phyloP scores from a whole-genome alignment of 2,329 filamentous ascomycete species.

The Pseudogymnoascus sp. region DNA sequence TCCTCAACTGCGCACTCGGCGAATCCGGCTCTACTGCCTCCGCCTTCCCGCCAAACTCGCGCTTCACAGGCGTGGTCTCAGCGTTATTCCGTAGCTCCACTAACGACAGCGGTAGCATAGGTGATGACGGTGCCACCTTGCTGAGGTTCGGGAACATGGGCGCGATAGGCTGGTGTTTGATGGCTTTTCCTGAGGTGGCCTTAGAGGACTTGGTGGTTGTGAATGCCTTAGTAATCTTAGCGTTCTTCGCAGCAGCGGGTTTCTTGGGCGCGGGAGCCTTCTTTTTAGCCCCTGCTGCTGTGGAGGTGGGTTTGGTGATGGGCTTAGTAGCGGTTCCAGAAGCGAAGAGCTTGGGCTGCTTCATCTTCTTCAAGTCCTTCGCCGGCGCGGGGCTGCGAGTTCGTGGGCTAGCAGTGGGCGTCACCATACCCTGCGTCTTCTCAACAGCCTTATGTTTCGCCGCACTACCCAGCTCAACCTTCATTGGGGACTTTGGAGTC shows the following conservation, averaged over 20 bases:
- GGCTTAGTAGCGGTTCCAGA: slow-evolving; percentile 19
- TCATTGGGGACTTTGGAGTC: slow-evolving; percentile 34
- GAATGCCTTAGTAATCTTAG: slow-evolving; percentile 26
- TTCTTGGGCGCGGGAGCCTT: slow-evolving; percentile 19
- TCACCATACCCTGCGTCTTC: slow-evolving; percentile 47
- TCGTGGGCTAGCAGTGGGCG: slow-evolving; percentile 52
- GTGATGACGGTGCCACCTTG: neutral
- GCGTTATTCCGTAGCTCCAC: slow-evolving; percentile 2
- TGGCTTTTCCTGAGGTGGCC: slow-evolving; percentile 7
- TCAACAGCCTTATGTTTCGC: slow-evolving; percentile 34
- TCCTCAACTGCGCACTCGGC: slow-evolving; percentile 2
- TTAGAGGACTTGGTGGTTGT: slow-evolving; percentile 24
- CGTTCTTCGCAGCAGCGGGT: slow-evolving; percentile 14
- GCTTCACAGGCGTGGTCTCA: neutral
- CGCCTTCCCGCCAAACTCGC: neutral
- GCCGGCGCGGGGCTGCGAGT: slow-evolving; percentile 33
- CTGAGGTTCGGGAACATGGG: slow-evolving; percentile 22
- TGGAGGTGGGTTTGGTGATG: slow-evolving; percentile 14
- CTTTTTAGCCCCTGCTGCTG: slow-evolving; percentile 17
- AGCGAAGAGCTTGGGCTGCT: slow-evolving; percentile 44
- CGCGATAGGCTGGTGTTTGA: neutral
- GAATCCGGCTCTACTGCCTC: neutral
- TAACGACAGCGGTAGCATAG: neutral
- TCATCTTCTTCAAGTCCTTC: slow-evolving; percentile 33
- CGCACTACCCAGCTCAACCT: slow-evolving; percentile 37